These are phyloP conservation scores for Tetradesmus lagerheimii DNA, from an alignment of 139 green algal species.

Conservation along the genomic window DNA sequence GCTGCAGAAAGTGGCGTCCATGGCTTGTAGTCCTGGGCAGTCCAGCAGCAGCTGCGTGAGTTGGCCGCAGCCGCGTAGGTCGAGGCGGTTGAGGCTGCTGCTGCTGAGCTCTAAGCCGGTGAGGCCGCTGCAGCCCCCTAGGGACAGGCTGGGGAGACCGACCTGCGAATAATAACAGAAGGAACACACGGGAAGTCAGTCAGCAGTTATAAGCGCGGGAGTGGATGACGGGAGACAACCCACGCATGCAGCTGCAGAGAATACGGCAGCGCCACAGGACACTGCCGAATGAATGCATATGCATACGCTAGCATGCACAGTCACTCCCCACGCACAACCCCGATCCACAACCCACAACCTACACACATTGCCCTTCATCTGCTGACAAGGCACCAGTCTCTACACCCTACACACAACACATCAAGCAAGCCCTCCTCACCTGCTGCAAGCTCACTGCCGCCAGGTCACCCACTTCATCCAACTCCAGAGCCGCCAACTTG, in stretches of 20 bases:
- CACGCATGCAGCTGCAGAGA: too few relatives aligned
- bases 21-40: slow-evolving; percentile 50
- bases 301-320: too few relatives aligned
- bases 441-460: slow-evolving; percentile 32
- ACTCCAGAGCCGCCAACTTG: slow-evolving; percentile 25
- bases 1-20: slow-evolving; percentile 76
- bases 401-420: too few relatives aligned
- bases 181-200: too few relatives aligned
- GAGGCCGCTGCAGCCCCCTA: slow-evolving; percentile 51
- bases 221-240: too few relatives aligned
- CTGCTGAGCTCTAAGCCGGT: slow-evolving; percentile 20
- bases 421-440: too few relatives aligned
- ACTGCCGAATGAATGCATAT: too few relatives aligned
- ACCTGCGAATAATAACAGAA: too few relatives aligned
- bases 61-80: slow-evolving; percentile 53
- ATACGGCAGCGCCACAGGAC: too few relatives aligned
- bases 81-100: slow-evolving; percentile 38
- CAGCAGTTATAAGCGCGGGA: too few relatives aligned
- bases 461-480: slow-evolving; percentile 37
- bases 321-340: too few relatives aligned
- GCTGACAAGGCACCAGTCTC: too few relatives aligned
- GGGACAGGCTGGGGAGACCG: not conserved
- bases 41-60: slow-evolving; percentile 51
- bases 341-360: not conserved
- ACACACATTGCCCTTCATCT: not conserved